Conservation (phyloP, 2,329 filamentous ascomycete species). For the Scopulariopsis brevicaulis region DNA sequence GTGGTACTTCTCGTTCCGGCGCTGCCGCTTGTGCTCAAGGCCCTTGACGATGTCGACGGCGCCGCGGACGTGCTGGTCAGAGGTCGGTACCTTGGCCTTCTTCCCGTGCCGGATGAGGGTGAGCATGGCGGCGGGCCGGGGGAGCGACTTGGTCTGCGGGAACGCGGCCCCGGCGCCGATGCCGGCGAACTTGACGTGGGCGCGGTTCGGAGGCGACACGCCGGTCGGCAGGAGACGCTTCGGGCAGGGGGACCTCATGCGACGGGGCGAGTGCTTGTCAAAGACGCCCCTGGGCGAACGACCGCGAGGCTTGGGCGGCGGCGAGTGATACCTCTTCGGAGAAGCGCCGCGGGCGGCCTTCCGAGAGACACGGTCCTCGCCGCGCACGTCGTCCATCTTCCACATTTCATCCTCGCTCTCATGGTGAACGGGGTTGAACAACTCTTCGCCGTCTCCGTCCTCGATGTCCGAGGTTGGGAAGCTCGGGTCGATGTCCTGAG, state of each 20-base stretch:
- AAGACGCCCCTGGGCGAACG: slow-evolving; percentile 44
- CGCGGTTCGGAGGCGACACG: slow-evolving; percentile 17
- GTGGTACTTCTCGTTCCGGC: slow-evolving; percentile 84
- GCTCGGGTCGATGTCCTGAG: slow-evolving; percentile 96
- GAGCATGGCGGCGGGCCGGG: slow-evolving; percentile 58
- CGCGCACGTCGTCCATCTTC: slow-evolving; percentile 55
- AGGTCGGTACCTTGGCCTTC: slow-evolving; percentile 18
- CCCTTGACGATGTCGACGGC: slow-evolving; percentile 97
- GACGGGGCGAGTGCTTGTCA: slow-evolving; percentile 58
- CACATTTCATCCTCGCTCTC: slow-evolving; percentile 60
- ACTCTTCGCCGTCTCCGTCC: slow-evolving; percentile 67
- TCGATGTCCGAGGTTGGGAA: slow-evolving; percentile 94
- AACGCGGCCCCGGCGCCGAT: slow-evolving; percentile 51
- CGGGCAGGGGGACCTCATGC: slow-evolving; percentile 60
- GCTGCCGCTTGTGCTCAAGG: slow-evolving; percentile 84
- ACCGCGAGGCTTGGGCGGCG: slow-evolving; percentile 32
- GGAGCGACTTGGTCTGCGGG: slow-evolving; percentile 76
- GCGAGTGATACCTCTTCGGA: slow-evolving; percentile 20
- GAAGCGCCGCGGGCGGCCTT: slow-evolving; percentile 36
- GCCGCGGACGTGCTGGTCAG: slow-evolving; percentile 64
- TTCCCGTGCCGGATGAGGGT: slow-evolving; percentile 32
- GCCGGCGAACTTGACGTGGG: slow-evolving; percentile 23
- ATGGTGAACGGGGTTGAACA: slow-evolving; percentile 41
- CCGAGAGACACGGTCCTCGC: slow-evolving; percentile 38
- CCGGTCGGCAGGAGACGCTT: slow-evolving; percentile 8